Evolutionary conservation across 2,329 filamentous ascomycete species (phyloP).

Genomic region (Xylaria hypoxylon): DNA sequence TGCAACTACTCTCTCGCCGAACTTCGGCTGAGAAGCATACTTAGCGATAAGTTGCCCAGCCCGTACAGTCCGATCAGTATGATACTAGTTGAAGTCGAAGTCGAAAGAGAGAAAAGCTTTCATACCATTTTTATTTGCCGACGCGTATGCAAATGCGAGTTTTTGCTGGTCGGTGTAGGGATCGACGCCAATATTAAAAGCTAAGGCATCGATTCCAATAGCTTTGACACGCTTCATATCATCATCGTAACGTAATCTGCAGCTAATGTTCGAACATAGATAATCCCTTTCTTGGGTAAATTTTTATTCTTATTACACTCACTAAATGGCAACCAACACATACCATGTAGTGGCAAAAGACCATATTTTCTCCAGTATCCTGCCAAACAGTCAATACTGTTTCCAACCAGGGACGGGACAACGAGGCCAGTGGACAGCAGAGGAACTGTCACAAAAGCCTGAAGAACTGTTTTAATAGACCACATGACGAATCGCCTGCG

Average conservation of each 20-base stretch:
- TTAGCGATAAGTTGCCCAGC: constrained; percentile 60
- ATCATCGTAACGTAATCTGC: constrained; percentile 60
- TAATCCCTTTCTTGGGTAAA: constrained; percentile 57
- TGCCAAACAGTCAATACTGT: constrained; percentile 20
- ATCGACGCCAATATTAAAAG: constrained; percentile 62
- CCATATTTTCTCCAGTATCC: constrained; percentile 23
- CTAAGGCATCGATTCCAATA: constrained; percentile 53
- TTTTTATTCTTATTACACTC: neutral
- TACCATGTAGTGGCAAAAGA: constrained; percentile 36
- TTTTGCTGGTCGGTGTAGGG: constrained; percentile 59
- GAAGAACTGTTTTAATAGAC: constrained; percentile 23
- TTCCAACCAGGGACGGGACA: constrained; percentile 14
- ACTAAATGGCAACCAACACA: neutral
- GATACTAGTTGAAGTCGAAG: constrained; percentile 67
- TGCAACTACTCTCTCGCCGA: constrained; percentile 63
- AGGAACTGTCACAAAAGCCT: constrained; percentile 16
- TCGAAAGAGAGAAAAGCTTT: constrained; percentile 69
- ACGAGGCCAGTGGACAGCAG: constrained; percentile 19
- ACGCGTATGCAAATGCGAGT: constrained; percentile 61
- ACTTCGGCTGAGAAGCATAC: constrained; percentile 56
- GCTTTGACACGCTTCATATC: constrained; percentile 60
- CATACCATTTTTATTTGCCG: constrained; percentile 60
- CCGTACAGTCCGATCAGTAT: constrained; percentile 51
- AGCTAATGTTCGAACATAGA: constrained; percentile 56
- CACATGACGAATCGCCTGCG: constrained; percentile 17